Percentiles rank a stretch among this genome's conserved stretches.
Conservation (phyloP, 169 alveolate genomes). For the Plasmodium coatneyi region DNA sequence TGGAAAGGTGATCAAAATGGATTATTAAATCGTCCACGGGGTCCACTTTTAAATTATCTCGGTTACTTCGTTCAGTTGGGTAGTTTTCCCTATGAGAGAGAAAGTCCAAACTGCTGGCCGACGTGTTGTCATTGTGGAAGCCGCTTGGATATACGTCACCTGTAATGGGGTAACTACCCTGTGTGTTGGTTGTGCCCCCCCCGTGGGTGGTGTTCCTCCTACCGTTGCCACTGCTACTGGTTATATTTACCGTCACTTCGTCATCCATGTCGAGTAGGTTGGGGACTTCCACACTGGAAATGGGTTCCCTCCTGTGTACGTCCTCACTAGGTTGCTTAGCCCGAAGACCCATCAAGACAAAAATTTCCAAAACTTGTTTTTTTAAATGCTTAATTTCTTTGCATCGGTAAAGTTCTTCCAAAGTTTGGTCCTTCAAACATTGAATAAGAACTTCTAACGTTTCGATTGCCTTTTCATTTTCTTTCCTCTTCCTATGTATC, state of each 20-base stretch:
- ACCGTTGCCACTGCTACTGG: not conserved
- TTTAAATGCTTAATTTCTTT: conserved; percentile 71
- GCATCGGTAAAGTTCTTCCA: conserved; percentile 43
- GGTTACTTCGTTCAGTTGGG: not conserved
- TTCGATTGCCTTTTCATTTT: conserved; percentile 29
- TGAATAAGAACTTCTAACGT: conserved; percentile 30
- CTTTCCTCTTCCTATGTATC: conserved; percentile 22
- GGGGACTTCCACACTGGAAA: not conserved
- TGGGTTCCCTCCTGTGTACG: not conserved
- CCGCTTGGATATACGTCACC: not conserved
- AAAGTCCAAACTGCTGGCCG: not conserved
- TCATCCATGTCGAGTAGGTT: conserved; percentile 41
- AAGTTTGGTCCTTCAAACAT: conserved; percentile 31
- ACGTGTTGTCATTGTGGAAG: not conserved
- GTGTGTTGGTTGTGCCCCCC: not conserved
- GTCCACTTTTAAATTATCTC: not conserved
- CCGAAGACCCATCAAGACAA: conserved; percentile 48
- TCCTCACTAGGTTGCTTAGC: not conserved
- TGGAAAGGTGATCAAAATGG: not conserved
- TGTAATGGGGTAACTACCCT: not conserved
- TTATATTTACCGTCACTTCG: not conserved
- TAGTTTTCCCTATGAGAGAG: not conserved
- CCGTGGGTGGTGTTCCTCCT: not conserved
- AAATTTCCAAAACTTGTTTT: conserved; percentile 41
- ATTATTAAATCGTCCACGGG: not conserved